Conservation (phyloP, 352 stramenopile genomes). For the Globisporangium viniferum region DNA sequence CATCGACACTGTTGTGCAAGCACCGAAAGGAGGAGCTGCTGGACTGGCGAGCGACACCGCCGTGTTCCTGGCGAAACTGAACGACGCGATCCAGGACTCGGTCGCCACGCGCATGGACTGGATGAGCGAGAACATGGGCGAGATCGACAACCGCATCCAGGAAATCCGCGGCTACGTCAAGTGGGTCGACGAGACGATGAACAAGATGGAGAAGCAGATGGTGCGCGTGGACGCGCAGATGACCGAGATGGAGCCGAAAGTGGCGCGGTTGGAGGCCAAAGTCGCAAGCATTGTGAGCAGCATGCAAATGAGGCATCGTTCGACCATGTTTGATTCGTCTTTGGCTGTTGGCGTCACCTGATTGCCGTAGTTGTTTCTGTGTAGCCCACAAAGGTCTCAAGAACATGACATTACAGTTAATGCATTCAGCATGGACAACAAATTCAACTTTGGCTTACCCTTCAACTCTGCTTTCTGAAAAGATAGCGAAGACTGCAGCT, state of each 20-base stretch:
- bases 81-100: background rate
- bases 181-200: background rate
- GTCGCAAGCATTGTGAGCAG: background rate
- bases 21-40: background rate
- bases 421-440: background rate
- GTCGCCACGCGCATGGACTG: slow-evolving; percentile 4
- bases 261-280: slow-evolving; percentile 1
- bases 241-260: background rate
- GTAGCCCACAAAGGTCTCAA: background rate
- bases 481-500: background rate
- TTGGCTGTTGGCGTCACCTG: background rate
- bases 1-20: background rate
- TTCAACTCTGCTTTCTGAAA: background rate
- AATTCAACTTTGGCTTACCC: background rate
- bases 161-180: slow-evolving; percentile 1
- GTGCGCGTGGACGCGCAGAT: background rate
- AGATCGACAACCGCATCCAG: background rate
- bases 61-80: background rate
- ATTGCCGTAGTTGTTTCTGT: background rate
- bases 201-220: slow-evolving; percentile 6
- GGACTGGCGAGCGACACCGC: background rate
- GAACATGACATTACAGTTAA: background rate
- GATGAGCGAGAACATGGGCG: background rate
- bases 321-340: too few species aligned
- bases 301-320: background rate